These are phyloP conservation scores for Simplicillium aogashimaense DNA, from an alignment of 2,329 filamentous ascomycete genomes.

Conservation along the genomic window DNA sequence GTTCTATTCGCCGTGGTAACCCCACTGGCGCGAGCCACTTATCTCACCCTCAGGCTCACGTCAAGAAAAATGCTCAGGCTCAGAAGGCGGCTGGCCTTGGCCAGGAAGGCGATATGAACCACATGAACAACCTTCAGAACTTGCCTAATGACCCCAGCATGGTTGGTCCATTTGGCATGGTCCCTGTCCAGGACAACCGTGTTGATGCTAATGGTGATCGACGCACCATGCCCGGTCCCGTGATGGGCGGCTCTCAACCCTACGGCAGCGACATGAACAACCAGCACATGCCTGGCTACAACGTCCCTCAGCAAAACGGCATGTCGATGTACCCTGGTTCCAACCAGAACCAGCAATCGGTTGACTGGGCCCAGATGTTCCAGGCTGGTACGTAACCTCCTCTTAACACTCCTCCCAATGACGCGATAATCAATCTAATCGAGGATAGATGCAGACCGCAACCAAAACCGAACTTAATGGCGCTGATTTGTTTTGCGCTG, in stretches of 20 bases:
- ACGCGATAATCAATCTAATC: constrained; percentile 33
- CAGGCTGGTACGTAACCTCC: constrained; percentile 60
- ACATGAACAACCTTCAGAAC: constrained; percentile 51
- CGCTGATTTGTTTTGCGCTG: constrained; percentile 17
- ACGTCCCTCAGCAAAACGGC: constrained; percentile 54
- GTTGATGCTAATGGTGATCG: constrained; percentile 48
- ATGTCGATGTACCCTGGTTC: constrained; percentile 54
- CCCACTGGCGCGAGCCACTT: constrained; percentile 90
- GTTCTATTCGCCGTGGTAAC: constrained; percentile 90
- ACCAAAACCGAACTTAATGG: constrained; percentile 57
- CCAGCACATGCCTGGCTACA: constrained; percentile 55
- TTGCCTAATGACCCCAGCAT: constrained; percentile 44
- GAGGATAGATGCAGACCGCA: constrained; percentile 59
- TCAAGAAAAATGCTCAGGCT: constrained; percentile 63
- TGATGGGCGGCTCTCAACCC: constrained; percentile 40
- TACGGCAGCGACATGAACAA: constrained; percentile 56
- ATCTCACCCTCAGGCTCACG: constrained; percentile 81
- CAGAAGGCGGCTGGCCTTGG: constrained; percentile 45
- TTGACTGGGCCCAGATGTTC: constrained; percentile 75
- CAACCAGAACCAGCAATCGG: constrained; percentile 50
- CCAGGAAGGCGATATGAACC: constrained; percentile 44
- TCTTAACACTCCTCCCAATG: constrained; percentile 17
- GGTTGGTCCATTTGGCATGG: constrained; percentile 47
- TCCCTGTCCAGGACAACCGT: constrained; percentile 45
- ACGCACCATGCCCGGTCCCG: constrained; percentile 41